Conservation (phyloP, 2,329 filamentous ascomycete species). For the Hypomyces perniciosus region DNA sequence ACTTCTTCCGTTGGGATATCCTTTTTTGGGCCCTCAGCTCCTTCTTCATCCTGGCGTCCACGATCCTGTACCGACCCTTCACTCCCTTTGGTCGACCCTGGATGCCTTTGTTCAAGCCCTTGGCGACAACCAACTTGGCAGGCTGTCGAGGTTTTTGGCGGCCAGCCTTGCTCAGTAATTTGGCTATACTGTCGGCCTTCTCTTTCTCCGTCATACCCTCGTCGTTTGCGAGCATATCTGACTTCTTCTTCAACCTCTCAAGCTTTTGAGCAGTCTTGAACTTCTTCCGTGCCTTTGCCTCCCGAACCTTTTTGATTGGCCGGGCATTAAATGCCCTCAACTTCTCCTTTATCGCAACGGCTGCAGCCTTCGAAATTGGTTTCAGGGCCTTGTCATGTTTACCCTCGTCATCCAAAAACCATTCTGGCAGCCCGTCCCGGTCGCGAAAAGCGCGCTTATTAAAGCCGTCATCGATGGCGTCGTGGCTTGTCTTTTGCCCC, state of each 20-base stretch:
- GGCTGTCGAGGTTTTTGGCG: constrained; percentile 82
- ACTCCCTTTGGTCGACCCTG: constrained; percentile 83
- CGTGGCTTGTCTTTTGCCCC: constrained; percentile 70
- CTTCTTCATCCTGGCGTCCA: constrained; percentile 94
- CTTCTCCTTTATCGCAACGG: constrained; percentile 91
- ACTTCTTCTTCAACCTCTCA: constrained; percentile 97
- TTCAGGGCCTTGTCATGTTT: constrained; percentile 78
- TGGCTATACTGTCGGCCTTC: constrained; percentile 79
- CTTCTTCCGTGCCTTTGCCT: constrained; percentile 95
- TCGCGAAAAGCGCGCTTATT: constrained; percentile 91
- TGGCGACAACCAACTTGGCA: constrained; percentile 84
- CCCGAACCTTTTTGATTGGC: constrained; percentile 97
- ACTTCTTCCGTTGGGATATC: constrained; percentile 62
- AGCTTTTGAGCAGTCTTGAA: constrained; percentile 84
- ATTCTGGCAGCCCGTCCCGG: constrained; percentile 85
- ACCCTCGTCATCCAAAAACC: constrained; percentile 92
- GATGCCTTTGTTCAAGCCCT: constrained; percentile 76
- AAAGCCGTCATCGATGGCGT: constrained; percentile 85
- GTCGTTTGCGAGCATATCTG: constrained; percentile 79
- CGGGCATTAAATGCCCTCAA: constrained; percentile 85
- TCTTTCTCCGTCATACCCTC: constrained; percentile 94
- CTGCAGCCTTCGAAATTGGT: constrained; percentile 87
- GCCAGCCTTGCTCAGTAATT: constrained; percentile 72
- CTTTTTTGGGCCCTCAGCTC: constrained; percentile 85
- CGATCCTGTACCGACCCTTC: constrained; percentile 96